A percentile compares a stretch with the other conserved stretches of the same genome.
Evolutionary conservation across 306 rosid species (phyloP).

Genomic region (Inga laurina): DNA sequence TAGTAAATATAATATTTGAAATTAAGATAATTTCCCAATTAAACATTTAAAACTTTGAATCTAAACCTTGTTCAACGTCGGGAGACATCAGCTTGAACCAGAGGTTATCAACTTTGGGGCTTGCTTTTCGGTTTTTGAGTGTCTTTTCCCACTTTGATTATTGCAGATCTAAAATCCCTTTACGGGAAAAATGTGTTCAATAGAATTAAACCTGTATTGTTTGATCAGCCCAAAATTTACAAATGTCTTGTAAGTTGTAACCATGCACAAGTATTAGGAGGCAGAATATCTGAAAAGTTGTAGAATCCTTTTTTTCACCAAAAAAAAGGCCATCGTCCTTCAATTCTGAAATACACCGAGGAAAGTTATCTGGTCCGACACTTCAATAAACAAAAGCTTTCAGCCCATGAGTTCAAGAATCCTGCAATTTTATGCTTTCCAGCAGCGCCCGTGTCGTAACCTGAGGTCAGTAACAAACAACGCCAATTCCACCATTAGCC

Average conservation of each 20-base stretch:
- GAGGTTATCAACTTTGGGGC: background rate
- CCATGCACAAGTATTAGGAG: background rate
- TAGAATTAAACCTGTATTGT: background rate
- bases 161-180: background rate
- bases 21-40: background rate
- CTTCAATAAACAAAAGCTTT: constrained; percentile 9
- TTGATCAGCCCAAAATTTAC: background rate
- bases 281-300: constrained; percentile 16
- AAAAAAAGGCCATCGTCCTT: background rate
- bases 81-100: background rate
- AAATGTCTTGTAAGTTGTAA: background rate
- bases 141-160: background rate
- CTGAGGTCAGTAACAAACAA: constrained; percentile 30
- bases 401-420: constrained; percentile 27
- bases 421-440: constrained; percentile 38
- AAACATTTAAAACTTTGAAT: too few relatives aligned
- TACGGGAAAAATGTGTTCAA: background rate
- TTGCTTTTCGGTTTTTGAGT: background rate
- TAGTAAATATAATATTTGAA: background rate
- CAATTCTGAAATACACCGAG: background rate
- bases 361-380: background rate
- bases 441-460: constrained; percentile 25
- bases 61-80: background rate
- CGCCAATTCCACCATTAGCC: constrained; percentile 23
- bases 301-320: too few relatives aligned